Conservation (phyloP, 108 stramenopile species). For the Schizochytrium sp. region DNA sequence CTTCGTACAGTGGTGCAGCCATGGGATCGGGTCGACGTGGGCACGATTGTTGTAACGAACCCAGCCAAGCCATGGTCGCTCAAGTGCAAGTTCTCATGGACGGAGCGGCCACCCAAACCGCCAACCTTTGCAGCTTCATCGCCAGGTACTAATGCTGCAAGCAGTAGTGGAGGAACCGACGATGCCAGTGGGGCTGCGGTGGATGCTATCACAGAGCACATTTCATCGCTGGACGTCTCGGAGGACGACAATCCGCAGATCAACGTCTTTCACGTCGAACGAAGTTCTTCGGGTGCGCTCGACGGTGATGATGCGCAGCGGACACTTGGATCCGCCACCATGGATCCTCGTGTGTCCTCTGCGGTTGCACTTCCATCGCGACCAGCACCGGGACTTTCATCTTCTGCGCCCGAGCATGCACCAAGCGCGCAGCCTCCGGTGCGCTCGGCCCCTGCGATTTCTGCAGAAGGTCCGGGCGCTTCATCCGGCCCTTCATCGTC, state of each 20-base stretch:
- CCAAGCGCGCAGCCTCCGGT: background rate
- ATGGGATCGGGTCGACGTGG: constrained; percentile 9
- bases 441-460: background rate
- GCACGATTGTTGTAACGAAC: background rate
- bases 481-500: background rate
- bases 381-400: background rate
- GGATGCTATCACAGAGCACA: background rate
- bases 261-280: background rate
- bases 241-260: background rate
- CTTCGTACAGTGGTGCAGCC: constrained; percentile 7
- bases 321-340: background rate
- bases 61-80: background rate
- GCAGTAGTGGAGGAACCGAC: background rate
- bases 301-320: background rate
- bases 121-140: background rate
- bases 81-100: constrained; percentile 12
- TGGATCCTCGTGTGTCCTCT: background rate
- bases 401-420: background rate
- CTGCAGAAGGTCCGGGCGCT: background rate
- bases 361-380: background rate
- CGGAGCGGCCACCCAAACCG: background rate
- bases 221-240: background rate
- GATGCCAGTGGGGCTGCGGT: background rate
- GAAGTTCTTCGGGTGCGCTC: background rate
- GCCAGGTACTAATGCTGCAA: background rate